Evolutionary conservation across 805 yeast genomes (phyloP).

Genomic region (Candida patagonica): DNA sequence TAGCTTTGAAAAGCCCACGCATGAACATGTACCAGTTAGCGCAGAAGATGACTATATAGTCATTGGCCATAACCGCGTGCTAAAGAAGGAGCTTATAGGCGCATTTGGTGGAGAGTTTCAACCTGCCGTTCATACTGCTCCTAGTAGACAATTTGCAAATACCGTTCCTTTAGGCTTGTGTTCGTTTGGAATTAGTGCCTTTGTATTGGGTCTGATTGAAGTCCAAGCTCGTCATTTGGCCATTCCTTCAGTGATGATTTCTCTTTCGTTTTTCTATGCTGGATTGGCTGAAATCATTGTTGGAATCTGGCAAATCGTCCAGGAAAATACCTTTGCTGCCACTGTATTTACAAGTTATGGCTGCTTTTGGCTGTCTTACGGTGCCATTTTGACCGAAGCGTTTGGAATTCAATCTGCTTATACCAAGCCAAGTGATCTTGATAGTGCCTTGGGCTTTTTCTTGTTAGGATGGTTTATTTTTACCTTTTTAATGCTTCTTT

Average conservation of each 20-base stretch:
- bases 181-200: slow-evolving; percentile 56
- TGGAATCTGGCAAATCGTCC: slow-evolving; percentile 57
- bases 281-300: slow-evolving; percentile 52
- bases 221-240: slow-evolving; percentile 45
- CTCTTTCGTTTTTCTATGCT: slow-evolving; percentile 53
- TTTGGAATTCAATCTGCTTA: slow-evolving; percentile 55
- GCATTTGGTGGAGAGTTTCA: slow-evolving; percentile 68
- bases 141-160: slow-evolving; percentile 52
- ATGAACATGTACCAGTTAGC: background rate
- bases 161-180: slow-evolving; percentile 58
- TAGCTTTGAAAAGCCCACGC: background rate
- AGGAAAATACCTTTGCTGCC: slow-evolving; percentile 61
- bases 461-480: slow-evolving; percentile 56
- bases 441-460: slow-evolving; percentile 49
- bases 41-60: slow-evolving; percentile 35
- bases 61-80: slow-evolving; percentile 64
- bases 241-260: slow-evolving; percentile 45
- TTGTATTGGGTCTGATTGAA: slow-evolving; percentile 47
- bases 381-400: slow-evolving; percentile 47
- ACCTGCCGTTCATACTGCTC: slow-evolving; percentile 55
- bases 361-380: slow-evolving; percentile 61
- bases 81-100: slow-evolving; percentile 43
- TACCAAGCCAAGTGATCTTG: slow-evolving; percentile 27
- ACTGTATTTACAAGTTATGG: slow-evolving; percentile 56
- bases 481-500: slow-evolving; percentile 43